A percentile compares a stretch with the other conserved stretches of the same genome.
phyloP scores from a whole-genome alignment of 306 rosid genomes.

The Pterocarpus macrocarpus region DNA sequence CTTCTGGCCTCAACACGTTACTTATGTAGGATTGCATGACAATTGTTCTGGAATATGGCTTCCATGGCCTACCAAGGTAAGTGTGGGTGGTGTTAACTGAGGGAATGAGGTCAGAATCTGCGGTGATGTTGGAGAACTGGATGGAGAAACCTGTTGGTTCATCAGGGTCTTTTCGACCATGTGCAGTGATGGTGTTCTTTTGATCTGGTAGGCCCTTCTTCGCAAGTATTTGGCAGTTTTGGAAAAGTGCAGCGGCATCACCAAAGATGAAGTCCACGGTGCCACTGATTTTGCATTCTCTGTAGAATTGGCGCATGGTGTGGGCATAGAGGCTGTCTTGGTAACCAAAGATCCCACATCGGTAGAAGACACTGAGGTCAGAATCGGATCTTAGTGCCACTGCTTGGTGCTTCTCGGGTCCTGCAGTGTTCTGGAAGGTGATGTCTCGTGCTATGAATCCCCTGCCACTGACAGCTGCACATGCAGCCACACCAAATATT shows the following conservation, averaged over 20 bases:
- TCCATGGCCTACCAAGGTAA: conserved; percentile 86
- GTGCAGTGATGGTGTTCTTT: conserved; percentile 85
- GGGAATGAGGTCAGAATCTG: conserved; percentile 58
- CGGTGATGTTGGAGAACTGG: conserved; percentile 75
- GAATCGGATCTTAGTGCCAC: conserved; percentile 84
- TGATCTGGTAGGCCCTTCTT: conserved; percentile 72
- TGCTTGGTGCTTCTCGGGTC: conserved; percentile 56
- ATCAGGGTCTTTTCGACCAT: conserved; percentile 70
- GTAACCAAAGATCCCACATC: conserved; percentile 65
- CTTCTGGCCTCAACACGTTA: conserved; percentile 63
- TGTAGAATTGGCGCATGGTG: conserved; percentile 57
- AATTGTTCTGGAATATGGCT: conserved; percentile 65
- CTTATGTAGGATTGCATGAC: conserved; percentile 65
- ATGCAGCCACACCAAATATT: neutral
- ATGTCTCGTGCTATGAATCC: conserved; percentile 80
- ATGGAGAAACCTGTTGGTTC: conserved; percentile 81
- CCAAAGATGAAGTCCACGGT: conserved; percentile 84
- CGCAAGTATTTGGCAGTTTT: conserved; percentile 68
- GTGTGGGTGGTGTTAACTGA: conserved; percentile 54
- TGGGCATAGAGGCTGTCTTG: conserved; percentile 77
- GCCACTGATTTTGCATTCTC: conserved; percentile 78
- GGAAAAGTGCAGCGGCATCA: conserved; percentile 71
- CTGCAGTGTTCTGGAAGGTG: conserved; percentile 72
- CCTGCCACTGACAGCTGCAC: conserved; percentile 84
- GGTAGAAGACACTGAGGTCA: conserved; percentile 69